These are phyloP conservation scores for Cenococcum geophilum DNA, from an alignment of 495 filamentous ascomycete species.

Conservation along the genomic window DNA sequence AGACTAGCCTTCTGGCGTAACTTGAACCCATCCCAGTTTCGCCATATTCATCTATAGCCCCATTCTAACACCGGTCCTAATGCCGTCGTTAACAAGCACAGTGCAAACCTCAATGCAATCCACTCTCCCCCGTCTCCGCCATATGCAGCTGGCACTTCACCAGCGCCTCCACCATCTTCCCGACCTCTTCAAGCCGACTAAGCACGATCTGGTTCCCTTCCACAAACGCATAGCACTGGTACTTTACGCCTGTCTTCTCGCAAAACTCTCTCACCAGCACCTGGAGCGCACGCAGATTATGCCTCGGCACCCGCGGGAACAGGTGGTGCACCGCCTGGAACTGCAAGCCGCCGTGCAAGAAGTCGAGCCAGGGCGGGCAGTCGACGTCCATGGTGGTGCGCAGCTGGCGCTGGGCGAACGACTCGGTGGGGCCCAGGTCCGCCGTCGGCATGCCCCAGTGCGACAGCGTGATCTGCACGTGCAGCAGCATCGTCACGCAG, in stretches of 20 bases:
- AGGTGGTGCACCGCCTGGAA: slow-evolving; percentile 49
- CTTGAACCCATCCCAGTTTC: too few relatives aligned
- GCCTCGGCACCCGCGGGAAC: slow-evolving; percentile 44
- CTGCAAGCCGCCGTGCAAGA: slow-evolving; percentile 46
- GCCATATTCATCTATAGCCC: too few relatives aligned
- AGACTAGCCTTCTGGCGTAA: too few relatives aligned
- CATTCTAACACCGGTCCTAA: too few relatives aligned
- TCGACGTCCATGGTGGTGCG: slow-evolving; percentile 49
- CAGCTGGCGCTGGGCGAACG: slow-evolving; percentile 46
- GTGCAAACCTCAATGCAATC: slow-evolving; percentile 12
- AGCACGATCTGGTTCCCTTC: slow-evolving; percentile 43
- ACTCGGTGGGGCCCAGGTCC: slow-evolving; percentile 44
- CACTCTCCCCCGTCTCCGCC: slow-evolving; percentile 41
- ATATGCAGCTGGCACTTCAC: slow-evolving; percentile 43
- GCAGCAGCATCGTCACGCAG: slow-evolving; percentile 45
- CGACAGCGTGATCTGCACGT: slow-evolving; percentile 50
- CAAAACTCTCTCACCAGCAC: slow-evolving; percentile 42
- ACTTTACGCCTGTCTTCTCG: slow-evolving; percentile 41
- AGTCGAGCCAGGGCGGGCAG: slow-evolving; percentile 47
- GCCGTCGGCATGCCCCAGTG: slow-evolving; percentile 48
- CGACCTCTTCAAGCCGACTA: slow-evolving; percentile 38
- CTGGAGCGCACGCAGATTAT: slow-evolving; percentile 44
- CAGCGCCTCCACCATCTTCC: slow-evolving; percentile 40
- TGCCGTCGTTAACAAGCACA: too few relatives aligned
- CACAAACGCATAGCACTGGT: slow-evolving; percentile 42